Percentiles rank a stretch among this genome's conserved stretches.
phyloP scores from a whole-genome alignment of 2,329 filamentous ascomycete genomes.

The Pyrenophora teres region DNA sequence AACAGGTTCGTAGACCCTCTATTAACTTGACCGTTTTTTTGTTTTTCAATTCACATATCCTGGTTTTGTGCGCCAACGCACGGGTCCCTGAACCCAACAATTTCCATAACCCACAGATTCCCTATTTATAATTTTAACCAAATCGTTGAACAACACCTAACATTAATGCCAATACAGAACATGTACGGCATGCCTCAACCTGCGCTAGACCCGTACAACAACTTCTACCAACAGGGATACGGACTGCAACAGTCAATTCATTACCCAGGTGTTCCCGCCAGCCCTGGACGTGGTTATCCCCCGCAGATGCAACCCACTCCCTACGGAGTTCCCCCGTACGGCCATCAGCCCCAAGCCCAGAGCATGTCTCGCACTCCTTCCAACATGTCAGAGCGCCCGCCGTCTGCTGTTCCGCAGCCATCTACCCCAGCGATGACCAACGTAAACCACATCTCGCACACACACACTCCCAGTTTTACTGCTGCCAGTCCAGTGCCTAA shows the following conservation, averaged over 20 bases:
- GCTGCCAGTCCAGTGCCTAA: conserved; percentile 65
- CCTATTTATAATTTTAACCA: conserved; percentile 67
- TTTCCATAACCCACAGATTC: conserved; percentile 28
- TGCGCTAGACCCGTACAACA: conserved; percentile 47
- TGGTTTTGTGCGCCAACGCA: conserved; percentile 14
- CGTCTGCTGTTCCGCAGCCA: conserved; percentile 65
- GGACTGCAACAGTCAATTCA: conserved; percentile 55
- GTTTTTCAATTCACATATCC: conserved; percentile 6
- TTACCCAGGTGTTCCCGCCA: conserved; percentile 50
- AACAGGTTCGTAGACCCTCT: conserved; percentile 64
- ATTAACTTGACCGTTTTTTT: conserved; percentile 40
- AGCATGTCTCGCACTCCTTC: conserved; percentile 69
- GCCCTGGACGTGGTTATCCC: conserved; percentile 54
- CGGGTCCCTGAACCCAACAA: too few relatives aligned
- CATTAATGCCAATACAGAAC: conserved; percentile 66
- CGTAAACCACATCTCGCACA: conserved; percentile 53
- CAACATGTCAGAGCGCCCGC: conserved; percentile 61
- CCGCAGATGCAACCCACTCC: conserved; percentile 49
- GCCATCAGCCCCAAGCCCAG: conserved; percentile 62
- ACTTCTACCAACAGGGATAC: conserved; percentile 55
- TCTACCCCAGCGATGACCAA: conserved; percentile 57
- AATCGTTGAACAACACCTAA: conserved; percentile 76
- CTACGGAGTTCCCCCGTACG: conserved; percentile 59
- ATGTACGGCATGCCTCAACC: conserved; percentile 62
- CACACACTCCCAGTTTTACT: conserved; percentile 59